Percentiles rank a stretch among this genome's conserved stretches.
These are phyloP conservation scores for Emmonsiellopsis sp. DNA, from an alignment of 2,329 filamentous ascomycete genomes.

Conservation along the genomic window DNA sequence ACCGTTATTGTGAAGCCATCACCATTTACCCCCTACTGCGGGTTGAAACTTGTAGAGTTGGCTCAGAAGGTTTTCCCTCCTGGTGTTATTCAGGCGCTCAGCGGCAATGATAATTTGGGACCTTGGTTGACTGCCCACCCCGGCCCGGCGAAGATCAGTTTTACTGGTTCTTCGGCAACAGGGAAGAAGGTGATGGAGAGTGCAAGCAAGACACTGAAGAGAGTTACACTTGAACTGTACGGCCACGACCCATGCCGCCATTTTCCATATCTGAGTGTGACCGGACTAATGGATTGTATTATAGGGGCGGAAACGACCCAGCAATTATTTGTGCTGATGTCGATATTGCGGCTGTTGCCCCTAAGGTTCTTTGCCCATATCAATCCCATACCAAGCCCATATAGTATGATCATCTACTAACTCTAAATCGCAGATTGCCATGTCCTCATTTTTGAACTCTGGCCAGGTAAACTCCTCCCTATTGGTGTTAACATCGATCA, in stretches of 20 bases:
- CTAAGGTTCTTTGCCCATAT: constrained; percentile 16
- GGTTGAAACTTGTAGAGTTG: constrained; percentile 45
- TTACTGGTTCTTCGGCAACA: constrained; percentile 48
- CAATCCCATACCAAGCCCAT: neutral
- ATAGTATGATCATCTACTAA: neutral
- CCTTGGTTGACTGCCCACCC: constrained; percentile 45
- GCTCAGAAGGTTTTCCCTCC: constrained; percentile 41
- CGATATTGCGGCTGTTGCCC: constrained; percentile 38
- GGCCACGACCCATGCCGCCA: neutral
- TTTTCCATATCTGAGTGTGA: neutral
- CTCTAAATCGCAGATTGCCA: constrained; percentile 27
- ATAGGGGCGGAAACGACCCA: constrained; percentile 45
- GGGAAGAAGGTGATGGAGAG: constrained; percentile 42
- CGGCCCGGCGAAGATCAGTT: constrained; percentile 48
- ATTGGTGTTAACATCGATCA: too few species aligned
- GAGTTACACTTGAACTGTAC: constrained; percentile 41
- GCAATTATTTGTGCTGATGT: constrained; percentile 46
- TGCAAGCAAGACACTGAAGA: constrained; percentile 44
- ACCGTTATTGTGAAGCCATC: constrained; percentile 48
- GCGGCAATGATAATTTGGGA: constrained; percentile 46
- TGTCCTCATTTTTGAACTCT: constrained; percentile 43
- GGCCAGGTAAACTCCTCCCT: constrained; percentile 25
- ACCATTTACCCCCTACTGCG: constrained; percentile 45
- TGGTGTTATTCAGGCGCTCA: constrained; percentile 48
- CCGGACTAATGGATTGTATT: neutral